Conservation (phyloP, 306 rosid species). For the Pyrus betulifolia region DNA sequence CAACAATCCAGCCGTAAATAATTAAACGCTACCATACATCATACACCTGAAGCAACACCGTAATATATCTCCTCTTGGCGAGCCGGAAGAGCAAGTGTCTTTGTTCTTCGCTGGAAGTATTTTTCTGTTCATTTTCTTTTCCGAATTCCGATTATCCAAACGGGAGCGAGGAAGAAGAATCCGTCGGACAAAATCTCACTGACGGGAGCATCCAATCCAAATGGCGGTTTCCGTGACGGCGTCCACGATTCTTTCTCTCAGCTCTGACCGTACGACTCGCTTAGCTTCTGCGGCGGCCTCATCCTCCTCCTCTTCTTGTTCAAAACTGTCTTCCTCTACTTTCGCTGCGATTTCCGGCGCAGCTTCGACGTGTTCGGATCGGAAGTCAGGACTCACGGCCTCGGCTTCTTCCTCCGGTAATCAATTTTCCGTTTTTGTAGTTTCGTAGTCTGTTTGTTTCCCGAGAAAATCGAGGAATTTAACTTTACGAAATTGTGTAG, state of each 20-base stretch:
- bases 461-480: background rate
- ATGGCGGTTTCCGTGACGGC: conserved; percentile 72
- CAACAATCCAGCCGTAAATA: background rate
- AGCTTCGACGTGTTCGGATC: conserved; percentile 30
- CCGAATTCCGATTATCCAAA: conserved; percentile 22
- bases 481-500: background rate
- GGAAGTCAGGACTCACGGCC: conserved; percentile 21
- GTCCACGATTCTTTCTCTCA: conserved; percentile 28
- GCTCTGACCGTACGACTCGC: conserved; percentile 29
- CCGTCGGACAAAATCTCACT: background rate
- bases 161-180: background rate
- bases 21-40: background rate
- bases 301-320: conserved; percentile 27
- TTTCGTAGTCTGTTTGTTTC: background rate
- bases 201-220: background rate
- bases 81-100: background rate
- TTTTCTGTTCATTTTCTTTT: background rate
- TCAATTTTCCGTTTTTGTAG: background rate
- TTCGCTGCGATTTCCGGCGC: conserved; percentile 43
- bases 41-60: background rate
- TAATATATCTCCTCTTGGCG: background rate
- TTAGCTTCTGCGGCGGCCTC: conserved; percentile 7
- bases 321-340: conserved; percentile 23
- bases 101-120: background rate
- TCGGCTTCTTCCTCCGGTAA: conserved; percentile 54